Base-by-base conservation (phyloP, 805 yeast genomes). In the Saturnispora quitensis region DNA sequence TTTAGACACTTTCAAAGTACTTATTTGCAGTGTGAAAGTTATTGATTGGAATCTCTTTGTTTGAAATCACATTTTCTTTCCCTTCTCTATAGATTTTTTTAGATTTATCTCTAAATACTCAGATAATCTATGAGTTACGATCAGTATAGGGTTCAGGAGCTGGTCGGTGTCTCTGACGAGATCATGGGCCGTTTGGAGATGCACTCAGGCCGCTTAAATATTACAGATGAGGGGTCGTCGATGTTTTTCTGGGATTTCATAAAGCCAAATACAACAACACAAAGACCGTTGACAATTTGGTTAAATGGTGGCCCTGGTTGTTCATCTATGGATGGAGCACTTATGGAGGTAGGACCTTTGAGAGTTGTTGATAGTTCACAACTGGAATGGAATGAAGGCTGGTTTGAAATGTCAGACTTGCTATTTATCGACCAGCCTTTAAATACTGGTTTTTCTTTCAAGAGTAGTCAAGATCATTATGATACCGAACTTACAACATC, bases 231-330 rank as follows among this genome's bases (percentile, higher is more conserved):
- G 18, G 40, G 49, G 1, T 55, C 58, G 2, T 8, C 52, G 2
- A 75, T 86, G 60, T 89, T 85, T 62, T 89, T 87, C 63, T 87
- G 96, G 96, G 80, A 78, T 60, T 83, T 82, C 50, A 69, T 67
- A 43, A 64, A 63, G 36, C 67, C 62, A 22, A 43, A 44, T 24
- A 13, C 46, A 50, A 64, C 35, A 24, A 6, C 51, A 73, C 24
- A 58, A 59, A 40, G 69, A 74, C 57, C 74, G 74, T 73, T 86
- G 22, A 75, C 85, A 8, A 75, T 93, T 50, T 93, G 99, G 98
- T 74, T 93, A 22, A 93, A 93, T 65, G 99, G 99, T 40, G 99
- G 99, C 0, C 99, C 99, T 0, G 99, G 99, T 0, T 93, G 99
- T 66, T 89, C 97, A 2, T 89, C 97, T 0, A 81, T 91, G 93